phyloP scores from a whole-genome alignment of 495 filamentous ascomycete genomes.

The Lasiosphaeriaceae sp. region DNA sequence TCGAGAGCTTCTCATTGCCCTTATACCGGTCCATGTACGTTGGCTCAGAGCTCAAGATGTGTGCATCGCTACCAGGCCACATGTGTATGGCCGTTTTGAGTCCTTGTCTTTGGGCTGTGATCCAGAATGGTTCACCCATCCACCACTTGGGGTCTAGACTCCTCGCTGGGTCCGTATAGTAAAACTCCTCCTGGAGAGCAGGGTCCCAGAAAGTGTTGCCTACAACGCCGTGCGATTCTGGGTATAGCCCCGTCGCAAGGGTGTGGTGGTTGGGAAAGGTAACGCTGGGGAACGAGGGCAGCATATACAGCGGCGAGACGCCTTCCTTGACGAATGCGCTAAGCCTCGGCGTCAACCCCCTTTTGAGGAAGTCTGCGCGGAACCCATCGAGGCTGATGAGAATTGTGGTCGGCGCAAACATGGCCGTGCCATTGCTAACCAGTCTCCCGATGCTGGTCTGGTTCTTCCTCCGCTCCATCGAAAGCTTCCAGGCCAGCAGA shows the following conservation, averaged over 20 bases:
- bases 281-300: slow-evolving; percentile 88
- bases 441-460: slow-evolving; percentile 22
- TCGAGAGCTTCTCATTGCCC: slow-evolving; percentile 62
- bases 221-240: slow-evolving; percentile 89
- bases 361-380: slow-evolving; percentile 87
- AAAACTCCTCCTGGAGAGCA: slow-evolving; percentile 69
- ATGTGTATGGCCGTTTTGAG: slow-evolving; percentile 85
- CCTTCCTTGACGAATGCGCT: slow-evolving; percentile 75
- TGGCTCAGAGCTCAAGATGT: slow-evolving; percentile 63
- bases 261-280: slow-evolving; percentile 99
- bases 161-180: slow-evolving; percentile 68
- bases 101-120: slow-evolving; percentile 76
- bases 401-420: slow-evolving; percentile 88
- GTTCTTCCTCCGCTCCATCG: slow-evolving; percentile 29
- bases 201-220: slow-evolving; percentile 95
- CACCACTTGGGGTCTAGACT: slow-evolving; percentile 89
- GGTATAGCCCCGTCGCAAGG: slow-evolving; percentile 85
- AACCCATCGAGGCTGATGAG: slow-evolving; percentile 95
- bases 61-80: slow-evolving; percentile 96
- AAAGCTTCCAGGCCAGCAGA: slow-evolving; percentile 47
- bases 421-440: slow-evolving; percentile 76
- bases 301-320: slow-evolving; percentile 86
- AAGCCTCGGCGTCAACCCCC: slow-evolving; percentile 78
- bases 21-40: slow-evolving; percentile 81
- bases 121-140: slow-evolving; percentile 89